Evolutionary conservation across 371 early-diverging fungal genomes (phyloP), one percentile per base, ranked within the genome.

Genomic region (Syncephalastrum monosporum): DNA sequence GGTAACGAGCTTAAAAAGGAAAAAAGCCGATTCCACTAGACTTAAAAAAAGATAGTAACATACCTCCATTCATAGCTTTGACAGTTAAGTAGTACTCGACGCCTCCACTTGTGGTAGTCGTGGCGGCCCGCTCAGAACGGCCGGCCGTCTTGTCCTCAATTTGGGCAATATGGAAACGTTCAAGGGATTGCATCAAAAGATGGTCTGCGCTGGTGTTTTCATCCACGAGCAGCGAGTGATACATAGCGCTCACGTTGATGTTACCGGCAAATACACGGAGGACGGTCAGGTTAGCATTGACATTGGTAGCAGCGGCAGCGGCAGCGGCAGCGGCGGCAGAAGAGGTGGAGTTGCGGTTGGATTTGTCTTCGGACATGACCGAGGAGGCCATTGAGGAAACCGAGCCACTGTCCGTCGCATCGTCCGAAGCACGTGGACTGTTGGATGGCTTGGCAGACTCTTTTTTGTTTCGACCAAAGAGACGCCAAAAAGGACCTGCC

Each of bases 21-120:
- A 33, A 33, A 33, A 12, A 33, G 10, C 38, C 38, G 38, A 33
- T 33, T 12, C 38, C 12, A 33, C 38, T 33, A 12, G 38, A 27
- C 27, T 33, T 33, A 33, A 33, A 29, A 33, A 8, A 10, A 19
- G 3, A 12, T 43, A 3, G 5, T 15, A 13, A 19, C 38, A 50
- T 80, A 82, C 85, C 85, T 70, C 82, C 79, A 61, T 84, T 82
- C 58, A 82, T 69, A 4, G 83, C 75, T 55, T 79, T 80, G n/a
- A 84, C 83, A 41, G 83, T 82, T 3, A 84, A 53, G 57, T 71
- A 84, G 55, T 82, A 84, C 53, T 84, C 85, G 47, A 82, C 57
- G 50, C 77, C 55, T 52, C 73, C 60, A 59, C 46, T 49, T 15
- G 45, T 7, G 2, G 60, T 53, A 13, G 58, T 53, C 6, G 57